Evolutionary conservation across 1,139 yeast genomes (phyloP), one percentile per base, ranked within the genome.

Genomic region (Yamadazyma mexicana): DNA sequence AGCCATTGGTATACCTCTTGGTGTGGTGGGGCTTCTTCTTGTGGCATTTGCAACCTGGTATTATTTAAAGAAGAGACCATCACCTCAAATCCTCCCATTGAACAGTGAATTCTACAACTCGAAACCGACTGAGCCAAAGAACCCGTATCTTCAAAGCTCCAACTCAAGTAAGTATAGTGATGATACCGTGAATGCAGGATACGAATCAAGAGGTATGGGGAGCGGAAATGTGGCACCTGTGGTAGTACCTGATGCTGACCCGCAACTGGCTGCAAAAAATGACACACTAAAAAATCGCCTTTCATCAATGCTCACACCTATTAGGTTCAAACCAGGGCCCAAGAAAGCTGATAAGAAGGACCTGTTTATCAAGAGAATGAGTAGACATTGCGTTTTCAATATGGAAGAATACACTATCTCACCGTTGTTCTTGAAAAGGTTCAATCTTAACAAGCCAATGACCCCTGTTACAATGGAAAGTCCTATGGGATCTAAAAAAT

Each of bases 1-100:
- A 38, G 73, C 75, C 3, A 54, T 72, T 5, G 76, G 76, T 0
- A 59, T 72, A n/a, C 77, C 77, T 2, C 49, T 68, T 5, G 71
- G 72, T 0, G 49, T 66, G 5, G 50, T 69, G 11, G 51, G 55
- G 0, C 17, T 68, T 3, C 54, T 67, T 18, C 45, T 60, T 1
- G 37, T 62, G 3, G 53, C 55, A 3, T 49, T 60, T 4, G 54
- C 61, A 4, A 51, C 52, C 8, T 60, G 54, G 54, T 42, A 37
- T 27, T 50, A 48, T 34, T 38, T 48, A 12, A 47, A 42, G 34
- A 31, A 38, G 14, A 48, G 44, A 25, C 42, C 49, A 12, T 36
- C 39, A 23, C 34, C 37, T 6, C 31, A 35, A 32, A 46, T 48
- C 12, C 36, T 48, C 10, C 50, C 50, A 3, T 27, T 36, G 38